Evolutionary conservation across 1,284 basidiomycete species (phyloP), one percentile per base, ranked within the genome.

Genomic region (Lentinula novae-zelandiae): DNA sequence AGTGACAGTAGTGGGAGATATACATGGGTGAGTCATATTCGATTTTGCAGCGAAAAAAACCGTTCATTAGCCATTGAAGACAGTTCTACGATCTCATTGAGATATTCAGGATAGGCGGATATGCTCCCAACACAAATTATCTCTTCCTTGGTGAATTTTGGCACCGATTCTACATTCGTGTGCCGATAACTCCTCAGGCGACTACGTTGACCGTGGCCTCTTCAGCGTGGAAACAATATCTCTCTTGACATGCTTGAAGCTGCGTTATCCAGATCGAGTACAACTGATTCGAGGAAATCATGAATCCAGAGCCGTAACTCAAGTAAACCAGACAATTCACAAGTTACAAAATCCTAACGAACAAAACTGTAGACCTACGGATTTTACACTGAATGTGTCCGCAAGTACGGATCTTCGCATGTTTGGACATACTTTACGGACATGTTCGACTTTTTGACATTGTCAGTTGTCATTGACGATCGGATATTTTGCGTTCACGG

Each of bases 401-500:
- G 96, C 55, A 99, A 99, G 78, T 99, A 99, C 71, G 96, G 96
- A 61, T 90, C 92, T 2, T 88, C 95, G 31, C 92, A 93, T 68
- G 96, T 98, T 44, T 99, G 97, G 97, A 96, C 94, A 42, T 98
- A 98, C 75, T 99, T 99, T 71, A 99, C 97, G 63, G 97, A 99
- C 78, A 98, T 99, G 97, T 99, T 99, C 75, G 97, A 99, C 81
- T 99, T 96, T 76, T 77, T 99, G 66, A 99, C 97, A 6, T 81
- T 99, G 56, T 95, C 93, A 40, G 96, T 97, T 61, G 96, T 99
- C 63, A 98, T 99, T 70, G 97, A 99, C 77, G 94, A 99, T 79
- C 90, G 90, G 70, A 98, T 99, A 81, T 98, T 99, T 74, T 99
- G 97, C 71, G 96, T 99, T 2, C 96, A 99, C 69, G 96, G 96